phyloP scores from a whole-genome alignment of 73 alveolate species.

The Symbiodinium pilosum region DNA sequence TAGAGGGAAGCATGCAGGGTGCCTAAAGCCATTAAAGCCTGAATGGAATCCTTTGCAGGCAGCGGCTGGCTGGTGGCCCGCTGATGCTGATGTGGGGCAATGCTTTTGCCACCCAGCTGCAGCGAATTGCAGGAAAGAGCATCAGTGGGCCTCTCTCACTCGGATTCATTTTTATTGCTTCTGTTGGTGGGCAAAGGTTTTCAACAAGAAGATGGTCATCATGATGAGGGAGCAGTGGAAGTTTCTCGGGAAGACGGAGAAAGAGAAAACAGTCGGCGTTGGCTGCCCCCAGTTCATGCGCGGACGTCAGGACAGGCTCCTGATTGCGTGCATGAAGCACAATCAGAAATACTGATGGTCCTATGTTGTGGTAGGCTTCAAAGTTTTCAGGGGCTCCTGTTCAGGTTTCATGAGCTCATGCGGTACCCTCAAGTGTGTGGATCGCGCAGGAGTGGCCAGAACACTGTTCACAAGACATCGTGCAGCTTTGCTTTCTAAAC shows the following conservation, averaged over 20 bases:
- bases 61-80: slow-evolving; percentile 34
- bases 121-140: background rate
- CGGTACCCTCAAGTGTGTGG: too few relatives aligned
- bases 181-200: slow-evolving; percentile 9
- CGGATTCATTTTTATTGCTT: too few relatives aligned
- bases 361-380: too few relatives aligned
- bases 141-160: too few relatives aligned
- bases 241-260: slow-evolving; percentile 53
- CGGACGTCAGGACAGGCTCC: slow-evolving; percentile 55
- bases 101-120: slow-evolving; percentile 60
- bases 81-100: slow-evolving; percentile 93
- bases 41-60: slow-evolving; percentile 9
- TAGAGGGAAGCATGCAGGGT: too few relatives aligned
- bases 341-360: too few relatives aligned
- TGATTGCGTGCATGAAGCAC: too few relatives aligned
- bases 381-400: background rate
- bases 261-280: slow-evolving; percentile 49
- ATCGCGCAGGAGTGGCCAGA: slow-evolving; percentile 93
- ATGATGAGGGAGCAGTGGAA: slow-evolving; percentile 84
- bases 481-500: slow-evolving; percentile 1
- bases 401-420: too few relatives aligned
- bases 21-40: too few relatives aligned
- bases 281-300: slow-evolving; percentile 94
- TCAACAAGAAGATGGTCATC: slow-evolving; percentile 63
- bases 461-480: slow-evolving; percentile 81